phyloP scores from a whole-genome alignment of 108 stramenopile genomes.

The Nitzschia putrida region DNA sequence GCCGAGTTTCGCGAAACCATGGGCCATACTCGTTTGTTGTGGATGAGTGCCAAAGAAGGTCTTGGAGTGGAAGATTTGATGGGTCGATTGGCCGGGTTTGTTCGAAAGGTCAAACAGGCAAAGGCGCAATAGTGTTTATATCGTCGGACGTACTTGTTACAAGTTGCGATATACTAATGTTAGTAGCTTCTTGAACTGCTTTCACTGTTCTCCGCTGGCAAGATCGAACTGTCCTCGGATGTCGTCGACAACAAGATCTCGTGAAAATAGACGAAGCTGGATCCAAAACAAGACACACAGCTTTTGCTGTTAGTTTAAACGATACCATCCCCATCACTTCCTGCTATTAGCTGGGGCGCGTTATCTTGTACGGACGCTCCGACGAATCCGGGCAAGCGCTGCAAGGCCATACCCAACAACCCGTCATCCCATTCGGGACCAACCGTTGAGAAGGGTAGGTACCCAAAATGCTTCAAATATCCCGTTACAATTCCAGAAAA shows the following conservation, averaged over 20 bases:
- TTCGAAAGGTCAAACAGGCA: conserved; percentile 60
- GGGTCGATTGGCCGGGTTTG: conserved; percentile 77
- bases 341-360: too few species aligned
- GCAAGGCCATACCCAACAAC: conserved; percentile 6
- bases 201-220: too few species aligned
- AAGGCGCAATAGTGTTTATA: too few species aligned
- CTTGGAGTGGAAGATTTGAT: conserved; percentile 89
- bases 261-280: too few species aligned
- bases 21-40: conserved; percentile 81
- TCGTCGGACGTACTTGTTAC: too few species aligned
- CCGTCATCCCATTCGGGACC: conserved; percentile 40
- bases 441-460: conserved; percentile 40
- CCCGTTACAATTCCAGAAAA: conserved; percentile 75
- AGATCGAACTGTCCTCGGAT: too few species aligned
- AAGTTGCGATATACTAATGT: too few species aligned
- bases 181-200: too few species aligned
- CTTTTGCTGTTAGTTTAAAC: too few species aligned
- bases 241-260: too few species aligned
- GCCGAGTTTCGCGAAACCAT: conserved; percentile 56
- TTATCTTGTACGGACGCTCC: conserved; percentile 1
- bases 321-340: too few species aligned
- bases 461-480: conserved; percentile 58
- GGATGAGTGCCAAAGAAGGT: conserved; percentile 87
- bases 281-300: too few species aligned
- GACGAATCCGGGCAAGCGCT: conserved; percentile 32